A percentile compares a stretch with the other conserved stretches of the same genome.
phyloP scores from a whole-genome alignment of 345 rosid species.

The Boechera divaricarpa region DNA sequence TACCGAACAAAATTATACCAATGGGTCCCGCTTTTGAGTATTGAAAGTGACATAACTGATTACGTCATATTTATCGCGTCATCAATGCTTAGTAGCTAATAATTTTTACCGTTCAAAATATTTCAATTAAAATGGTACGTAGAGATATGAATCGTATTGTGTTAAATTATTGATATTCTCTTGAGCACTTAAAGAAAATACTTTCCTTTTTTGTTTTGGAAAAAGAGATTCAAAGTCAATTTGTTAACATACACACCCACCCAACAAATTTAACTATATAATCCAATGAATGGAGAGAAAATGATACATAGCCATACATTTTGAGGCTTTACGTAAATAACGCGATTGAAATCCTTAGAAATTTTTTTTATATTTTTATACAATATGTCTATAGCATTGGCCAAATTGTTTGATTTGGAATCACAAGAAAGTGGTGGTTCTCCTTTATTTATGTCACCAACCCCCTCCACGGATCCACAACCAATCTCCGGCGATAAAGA shows the following conservation, averaged over 20 bases:
- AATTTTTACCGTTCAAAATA: background rate
- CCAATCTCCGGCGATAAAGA: constrained; percentile 31
- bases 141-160: background rate
- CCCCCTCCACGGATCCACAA: constrained; percentile 27
- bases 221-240: constrained; percentile 28
- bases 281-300: background rate
- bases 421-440: constrained; percentile 38
- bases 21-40: constrained; percentile 1
- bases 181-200: background rate
- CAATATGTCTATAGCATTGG: constrained; percentile 22
- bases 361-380: background rate
- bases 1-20: background rate
- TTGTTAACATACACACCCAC: background rate
- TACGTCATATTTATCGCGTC: constrained; percentile 29
- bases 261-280: constrained; percentile 8
- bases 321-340: constrained; percentile 29
- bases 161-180: background rate
- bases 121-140: background rate
- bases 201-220: background rate
- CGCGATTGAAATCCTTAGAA: constrained; percentile 5
- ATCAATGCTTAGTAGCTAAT: background rate
- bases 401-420: constrained; percentile 32
- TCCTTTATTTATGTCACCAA: constrained; percentile 39
- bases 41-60: constrained; percentile 29
- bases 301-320: background rate